Base-by-base conservation (phyloP, 306 rosid genomes). In the Ammopiptanthus mongolicus region DNA sequence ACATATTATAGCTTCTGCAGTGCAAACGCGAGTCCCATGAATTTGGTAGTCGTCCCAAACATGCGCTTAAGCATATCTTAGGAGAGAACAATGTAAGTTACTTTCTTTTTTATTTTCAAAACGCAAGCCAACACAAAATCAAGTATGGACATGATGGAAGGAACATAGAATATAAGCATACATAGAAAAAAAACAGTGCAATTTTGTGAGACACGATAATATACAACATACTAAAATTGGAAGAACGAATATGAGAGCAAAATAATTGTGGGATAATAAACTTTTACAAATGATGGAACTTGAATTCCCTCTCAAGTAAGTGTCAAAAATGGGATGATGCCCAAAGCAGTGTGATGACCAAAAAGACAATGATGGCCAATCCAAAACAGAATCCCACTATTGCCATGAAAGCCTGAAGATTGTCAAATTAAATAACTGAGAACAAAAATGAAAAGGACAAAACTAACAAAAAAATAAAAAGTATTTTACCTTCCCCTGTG, bases 381-480 rank as follows among this genome's bases (percentile, higher is more conserved):
- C 93, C 96, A 21, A 91, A 80, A 77, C 95, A 90, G 57, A 81
- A 75, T 41, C 88, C 91, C 55, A 90, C 95, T 28, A 90, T 87
- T 31, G 87, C 86, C 79, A 83, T 68, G 77, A 83, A 91, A 72
- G 97, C 98, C 93, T 91, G 97, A 6, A 80, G 33, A 77, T 69
- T 57, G 48, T 48, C 11, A 65, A 62, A 71, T 61, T 29, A 74
- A 64, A 44, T 39, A 25, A 52, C 33, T 44, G 19, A 57, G 77
- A 70, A 23, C 25, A 51, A 66, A 28, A 28, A 44, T 8, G 2
- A n/a, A 61, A 34, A 51, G 36, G 39, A 36, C 5, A 52, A 5
- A 12, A 2, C 2, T 17, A 52, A 6, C 2, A 5, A 14, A 14
- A 19, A 8, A 5, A 17, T 58, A 29, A 42, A 17, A 5, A 6